A percentile compares a stretch with the other conserved stretches of the same genome.
Conservation (phyloP, 1,284 basidiomycete species). For the Inonotus hispidus region DNA sequence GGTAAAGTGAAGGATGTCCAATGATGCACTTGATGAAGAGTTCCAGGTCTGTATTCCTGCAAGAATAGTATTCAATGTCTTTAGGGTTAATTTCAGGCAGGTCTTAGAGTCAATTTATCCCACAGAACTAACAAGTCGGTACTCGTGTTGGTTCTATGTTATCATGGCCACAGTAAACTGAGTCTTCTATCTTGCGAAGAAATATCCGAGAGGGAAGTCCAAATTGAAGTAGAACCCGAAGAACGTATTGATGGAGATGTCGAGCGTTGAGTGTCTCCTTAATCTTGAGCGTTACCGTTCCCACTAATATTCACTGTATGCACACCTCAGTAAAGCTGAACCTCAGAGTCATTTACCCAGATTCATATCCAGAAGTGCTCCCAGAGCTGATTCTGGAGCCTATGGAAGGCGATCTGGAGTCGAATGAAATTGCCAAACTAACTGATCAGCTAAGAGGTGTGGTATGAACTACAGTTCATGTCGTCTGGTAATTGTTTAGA, state of each 20-base stretch:
- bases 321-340: slow-evolving; percentile 63
- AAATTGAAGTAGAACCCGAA: slow-evolving; percentile 88
- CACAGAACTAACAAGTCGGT: slow-evolving; percentile 88
- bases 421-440: slow-evolving; percentile 51
- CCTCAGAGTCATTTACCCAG: slow-evolving; percentile 66
- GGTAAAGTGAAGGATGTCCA: slow-evolving; percentile 22
- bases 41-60: slow-evolving; percentile 63
- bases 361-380: slow-evolving; percentile 69
- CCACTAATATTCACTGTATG: slow-evolving; percentile 13
- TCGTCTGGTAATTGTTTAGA: slow-evolving; percentile 3
- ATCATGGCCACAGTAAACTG: slow-evolving; percentile 33
- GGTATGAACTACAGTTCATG: slow-evolving; percentile 39
- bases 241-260: slow-evolving; percentile 58
- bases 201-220: slow-evolving; percentile 75
- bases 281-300: background rate
- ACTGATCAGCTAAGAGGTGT: slow-evolving; percentile 56
- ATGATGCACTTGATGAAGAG: slow-evolving; percentile 62
- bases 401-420: slow-evolving; percentile 65
- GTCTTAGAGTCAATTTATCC: slow-evolving; percentile 96
- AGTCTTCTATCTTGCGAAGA: slow-evolving; percentile 57
- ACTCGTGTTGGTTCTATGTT: slow-evolving; percentile 23
- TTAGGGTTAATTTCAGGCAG: slow-evolving; percentile 34
- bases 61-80: slow-evolving; percentile 16
- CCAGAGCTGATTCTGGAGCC: slow-evolving; percentile 70
- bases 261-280: slow-evolving; percentile 40